phyloP scores from a whole-genome alignment of 805 yeast species.

The Hagleromyces aurorensis region DNA sequence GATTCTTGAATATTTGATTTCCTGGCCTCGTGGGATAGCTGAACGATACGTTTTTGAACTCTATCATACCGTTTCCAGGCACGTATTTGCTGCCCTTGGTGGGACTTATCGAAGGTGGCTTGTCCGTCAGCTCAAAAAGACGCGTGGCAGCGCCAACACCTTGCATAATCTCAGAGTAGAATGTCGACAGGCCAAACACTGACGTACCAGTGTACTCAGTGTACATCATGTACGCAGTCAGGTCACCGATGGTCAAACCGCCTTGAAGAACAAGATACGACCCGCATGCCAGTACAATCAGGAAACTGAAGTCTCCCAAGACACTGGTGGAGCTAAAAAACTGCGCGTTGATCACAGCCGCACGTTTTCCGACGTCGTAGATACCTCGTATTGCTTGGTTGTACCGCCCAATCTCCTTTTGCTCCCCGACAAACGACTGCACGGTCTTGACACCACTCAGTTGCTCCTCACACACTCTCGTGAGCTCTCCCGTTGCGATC shows the following conservation, averaged over 20 bases:
- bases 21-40: conserved; percentile 85
- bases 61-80: conserved; percentile 39
- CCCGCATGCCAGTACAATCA: conserved; percentile 73
- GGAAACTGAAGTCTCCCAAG: conserved; percentile 74
- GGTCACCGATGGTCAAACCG: conserved; percentile 75
- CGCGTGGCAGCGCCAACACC: conserved; percentile 96
- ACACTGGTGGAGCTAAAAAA: conserved; percentile 73
- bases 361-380: conserved; percentile 62
- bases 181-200: conserved; percentile 84
- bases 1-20: conserved; percentile 42
- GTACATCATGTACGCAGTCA: conserved; percentile 90
- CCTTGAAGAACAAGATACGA: conserved; percentile 73
- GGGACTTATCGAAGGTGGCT: conserved; percentile 62
- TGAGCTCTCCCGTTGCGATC: conserved; percentile 75
- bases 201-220: conserved; percentile 92
- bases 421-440: conserved; percentile 87
- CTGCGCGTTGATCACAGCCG: conserved; percentile 72
- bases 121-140: conserved; percentile 77
- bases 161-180: conserved; percentile 93
- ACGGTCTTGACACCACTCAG: conserved; percentile 81
- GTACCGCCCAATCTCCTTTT: conserved; percentile 67
- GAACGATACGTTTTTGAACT: conserved; percentile 60
- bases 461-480: conserved; percentile 90
- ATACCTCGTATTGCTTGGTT: conserved; percentile 61
- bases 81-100: conserved; percentile 47